Conservation (phyloP, 202 grass and related monocot genomes). For the Elaeis oleifera region DNA sequence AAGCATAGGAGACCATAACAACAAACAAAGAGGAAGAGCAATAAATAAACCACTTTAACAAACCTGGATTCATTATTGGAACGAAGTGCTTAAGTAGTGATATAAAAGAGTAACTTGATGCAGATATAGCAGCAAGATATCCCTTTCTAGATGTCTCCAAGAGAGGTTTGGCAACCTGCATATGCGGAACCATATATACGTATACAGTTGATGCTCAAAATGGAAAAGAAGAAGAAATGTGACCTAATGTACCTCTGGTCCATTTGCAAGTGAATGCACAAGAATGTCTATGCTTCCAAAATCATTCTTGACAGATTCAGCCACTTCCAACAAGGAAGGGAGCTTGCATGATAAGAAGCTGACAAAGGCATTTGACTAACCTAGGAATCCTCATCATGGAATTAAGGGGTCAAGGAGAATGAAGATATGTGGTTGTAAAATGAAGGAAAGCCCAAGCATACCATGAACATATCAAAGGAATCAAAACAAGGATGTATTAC, state of each 20-base stretch:
- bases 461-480: no score
- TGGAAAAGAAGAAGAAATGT: not conserved
- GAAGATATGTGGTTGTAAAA: no score
- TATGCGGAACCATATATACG: not conserved
- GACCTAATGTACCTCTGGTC: slow-evolving; percentile 43
- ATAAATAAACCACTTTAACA: not conserved
- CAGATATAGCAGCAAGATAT: slow-evolving; percentile 88
- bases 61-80: slow-evolving; percentile 82
- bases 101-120: slow-evolving; percentile 90
- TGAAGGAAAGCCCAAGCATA: no score
- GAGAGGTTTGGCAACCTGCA: slow-evolving; percentile 74
- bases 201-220: not conserved
- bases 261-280: slow-evolving; percentile 95
- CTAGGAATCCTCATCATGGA: no score
- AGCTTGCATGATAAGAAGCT: not conserved
- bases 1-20: no score
- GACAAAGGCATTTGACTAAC: not conserved
- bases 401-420: no score
- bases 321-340: slow-evolving; percentile 57
- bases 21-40: not conserved
- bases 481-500: no score
- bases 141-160: slow-evolving; percentile 92
- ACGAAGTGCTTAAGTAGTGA: slow-evolving; percentile 68
- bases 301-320: slow-evolving; percentile 80
- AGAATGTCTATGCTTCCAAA: slow-evolving; percentile 94